Evolutionary conservation across 2,329 filamentous ascomycete genomes (phyloP).

Genomic region (Plenodomus biglobosus): DNA sequence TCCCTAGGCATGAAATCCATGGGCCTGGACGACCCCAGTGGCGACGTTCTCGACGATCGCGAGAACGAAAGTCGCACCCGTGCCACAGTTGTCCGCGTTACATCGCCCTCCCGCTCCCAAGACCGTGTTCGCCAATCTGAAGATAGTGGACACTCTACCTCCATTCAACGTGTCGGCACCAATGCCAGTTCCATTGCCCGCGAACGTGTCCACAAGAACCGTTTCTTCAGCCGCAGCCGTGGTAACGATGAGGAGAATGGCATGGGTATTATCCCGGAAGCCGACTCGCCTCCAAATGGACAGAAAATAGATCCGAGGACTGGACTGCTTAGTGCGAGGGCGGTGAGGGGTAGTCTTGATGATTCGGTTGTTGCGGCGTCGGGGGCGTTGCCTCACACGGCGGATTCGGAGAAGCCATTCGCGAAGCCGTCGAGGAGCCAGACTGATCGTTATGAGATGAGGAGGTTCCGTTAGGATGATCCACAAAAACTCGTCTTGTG

Average conservation of each 20-base stretch:
- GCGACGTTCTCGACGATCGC: conserved; percentile 66
- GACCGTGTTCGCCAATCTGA: conserved; percentile 33
- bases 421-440: conserved; percentile 24
- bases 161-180: conserved; percentile 39
- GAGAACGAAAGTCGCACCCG: conserved; percentile 40
- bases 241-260: conserved; percentile 49
- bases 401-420: conserved; percentile 27
- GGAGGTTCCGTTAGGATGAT: conserved; percentile 26
- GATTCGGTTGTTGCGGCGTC: conserved; percentile 12
- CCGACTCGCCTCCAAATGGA: conserved; percentile 18
- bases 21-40: conserved; percentile 59
- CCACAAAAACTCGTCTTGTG: too few relatives aligned
- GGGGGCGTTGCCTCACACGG: conserved; percentile 26
- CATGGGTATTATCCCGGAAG: conserved; percentile 52
- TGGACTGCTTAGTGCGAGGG: conserved; percentile 35
- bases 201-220: conserved; percentile 56
- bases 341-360: conserved; percentile 19
- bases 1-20: conserved; percentile 67
- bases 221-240: conserved; percentile 60
- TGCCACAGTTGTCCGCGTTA: conserved; percentile 44
- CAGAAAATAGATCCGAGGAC: conserved; percentile 43
- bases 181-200: conserved; percentile 35
- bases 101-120: conserved; percentile 39
- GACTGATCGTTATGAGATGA: conserved; percentile 42
- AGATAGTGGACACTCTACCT: conserved; percentile 39